phyloP scores from a whole-genome alignment of 2,329 filamentous ascomycete species.

The Septoria linicola region DNA sequence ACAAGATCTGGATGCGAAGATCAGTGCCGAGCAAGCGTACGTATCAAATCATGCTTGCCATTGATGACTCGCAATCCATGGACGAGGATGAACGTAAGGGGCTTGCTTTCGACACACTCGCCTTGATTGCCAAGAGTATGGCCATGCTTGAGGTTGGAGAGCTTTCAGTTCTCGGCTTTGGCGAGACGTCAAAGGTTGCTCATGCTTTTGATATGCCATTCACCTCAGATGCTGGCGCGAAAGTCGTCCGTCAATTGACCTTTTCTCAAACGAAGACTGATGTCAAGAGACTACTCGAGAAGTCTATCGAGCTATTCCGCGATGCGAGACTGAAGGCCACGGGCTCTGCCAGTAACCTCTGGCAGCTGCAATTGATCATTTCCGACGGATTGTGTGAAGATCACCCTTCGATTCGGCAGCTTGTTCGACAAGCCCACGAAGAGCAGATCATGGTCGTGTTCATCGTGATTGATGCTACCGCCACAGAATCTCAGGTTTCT shows the following conservation, averaged over 20 bases:
- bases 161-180: slow-evolving; percentile 88
- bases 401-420: slow-evolving; percentile 75
- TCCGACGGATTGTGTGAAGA: slow-evolving; percentile 92
- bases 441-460: slow-evolving; percentile 98
- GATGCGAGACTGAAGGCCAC: slow-evolving; percentile 65
- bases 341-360: slow-evolving; percentile 66
- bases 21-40: slow-evolving; percentile 86
- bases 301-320: slow-evolving; percentile 78
- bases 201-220: slow-evolving; percentile 85
- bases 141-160: slow-evolving; percentile 94
- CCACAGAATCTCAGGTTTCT: slow-evolving; percentile 19
- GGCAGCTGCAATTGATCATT: slow-evolving; percentile 92
- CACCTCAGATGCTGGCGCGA: slow-evolving; percentile 75
- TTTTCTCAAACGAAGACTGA: slow-evolving; percentile 87
- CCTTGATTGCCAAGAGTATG: slow-evolving; percentile 82
- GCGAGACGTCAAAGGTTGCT: slow-evolving; percentile 76
- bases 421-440: slow-evolving; percentile 84
- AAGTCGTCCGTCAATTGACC: slow-evolving; percentile 77
- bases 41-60: slow-evolving; percentile 96
- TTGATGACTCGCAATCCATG: slow-evolving; percentile 96
- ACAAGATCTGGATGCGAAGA: slow-evolving; percentile 99
- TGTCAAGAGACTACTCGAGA: slow-evolving; percentile 72
- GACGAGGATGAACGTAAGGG: slow-evolving; percentile 72
- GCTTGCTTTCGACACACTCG: slow-evolving; percentile 89
- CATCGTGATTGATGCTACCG: slow-evolving; percentile 77